Evolutionary conservation across 208 protist species (phyloP).

Genomic region (Wallacemonas sp.): DNA sequence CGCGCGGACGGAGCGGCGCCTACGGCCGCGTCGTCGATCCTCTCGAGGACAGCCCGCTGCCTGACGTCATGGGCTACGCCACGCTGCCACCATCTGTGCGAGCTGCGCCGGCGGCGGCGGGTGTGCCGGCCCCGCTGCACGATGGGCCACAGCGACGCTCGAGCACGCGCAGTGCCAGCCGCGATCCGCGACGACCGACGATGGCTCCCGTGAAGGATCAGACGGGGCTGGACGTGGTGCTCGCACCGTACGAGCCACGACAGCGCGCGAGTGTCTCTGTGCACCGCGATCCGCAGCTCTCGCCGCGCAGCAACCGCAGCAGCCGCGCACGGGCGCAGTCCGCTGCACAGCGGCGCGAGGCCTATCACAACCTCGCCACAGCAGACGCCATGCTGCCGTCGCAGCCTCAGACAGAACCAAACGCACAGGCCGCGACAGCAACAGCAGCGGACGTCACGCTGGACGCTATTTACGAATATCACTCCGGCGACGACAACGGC

Average conservation of each 20-base stretch:
- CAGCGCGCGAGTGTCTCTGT: not conserved
- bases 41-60: conserved; percentile 13
- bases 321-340: conserved; percentile 5
- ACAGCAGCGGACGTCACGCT: conserved; percentile 25
- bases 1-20: not conserved
- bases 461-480: conserved; percentile 26
- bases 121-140: not conserved
- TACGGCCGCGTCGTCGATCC: conserved; percentile 9
- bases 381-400: too few relatives aligned
- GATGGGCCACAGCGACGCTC: conserved; percentile 22
- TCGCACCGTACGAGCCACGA: conserved; percentile 7
- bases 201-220: not conserved
- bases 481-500: not conserved
- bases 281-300: not conserved
- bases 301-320: not conserved
- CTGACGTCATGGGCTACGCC: conserved; percentile 13
- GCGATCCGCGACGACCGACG: not conserved
- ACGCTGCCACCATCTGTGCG: not conserved
- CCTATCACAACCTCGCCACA: not conserved
- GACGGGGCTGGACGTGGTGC: conserved; percentile 5
- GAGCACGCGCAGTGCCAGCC: not conserved
- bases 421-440: too few relatives aligned
- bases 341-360: not conserved
- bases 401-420: too few relatives aligned
- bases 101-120: not conserved